Conservation (phyloP, 495 filamentous ascomycete species). For the Letharia lupina region DNA sequence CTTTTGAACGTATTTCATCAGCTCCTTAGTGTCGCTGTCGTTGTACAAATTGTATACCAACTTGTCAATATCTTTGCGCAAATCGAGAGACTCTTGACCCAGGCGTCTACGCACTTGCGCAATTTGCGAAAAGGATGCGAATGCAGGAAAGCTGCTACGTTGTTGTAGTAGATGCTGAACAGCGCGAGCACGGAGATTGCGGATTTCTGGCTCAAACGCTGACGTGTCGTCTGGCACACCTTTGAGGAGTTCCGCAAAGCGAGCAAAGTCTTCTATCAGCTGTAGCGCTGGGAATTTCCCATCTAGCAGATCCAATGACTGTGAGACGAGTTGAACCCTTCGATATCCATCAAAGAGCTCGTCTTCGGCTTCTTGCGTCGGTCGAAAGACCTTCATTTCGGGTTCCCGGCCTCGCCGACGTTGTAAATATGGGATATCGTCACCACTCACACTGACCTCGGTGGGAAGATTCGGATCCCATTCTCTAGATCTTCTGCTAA, state of each 20-base stretch:
- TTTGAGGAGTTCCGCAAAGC: slow-evolving; percentile 20
- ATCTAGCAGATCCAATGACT: slow-evolving; percentile 21
- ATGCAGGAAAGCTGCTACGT: slow-evolving; percentile 16
- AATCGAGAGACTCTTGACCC: slow-evolving; percentile 14
- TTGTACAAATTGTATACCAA: slow-evolving; percentile 18
- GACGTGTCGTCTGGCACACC: slow-evolving; percentile 21
- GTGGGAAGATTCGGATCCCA: slow-evolving; percentile 11
- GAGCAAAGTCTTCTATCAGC: slow-evolving; percentile 19
- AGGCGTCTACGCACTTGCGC: slow-evolving; percentile 14
- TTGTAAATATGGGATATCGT: slow-evolving; percentile 20
- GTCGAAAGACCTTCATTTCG: slow-evolving; percentile 16
- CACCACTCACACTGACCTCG: slow-evolving; percentile 9
- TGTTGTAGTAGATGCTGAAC: slow-evolving; percentile 16
- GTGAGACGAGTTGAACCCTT: slow-evolving; percentile 22
- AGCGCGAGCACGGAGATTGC: slow-evolving; percentile 10
- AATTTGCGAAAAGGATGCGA: slow-evolving; percentile 23
- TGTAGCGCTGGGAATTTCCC: slow-evolving; percentile 19
- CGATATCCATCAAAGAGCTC: slow-evolving; percentile 18
- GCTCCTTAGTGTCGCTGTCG: slow-evolving; percentile 14
- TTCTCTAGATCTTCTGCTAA: slow-evolving; percentile 15
- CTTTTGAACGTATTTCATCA: slow-evolving; percentile 18
- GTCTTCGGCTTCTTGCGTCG: slow-evolving; percentile 16
- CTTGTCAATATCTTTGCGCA: slow-evolving; percentile 17
- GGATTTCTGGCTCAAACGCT: slow-evolving; percentile 15
- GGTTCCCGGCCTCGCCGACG: slow-evolving; percentile 11